Base-by-base conservation (phyloP, 2,329 filamentous ascomycete genomes). In the Chrysosporium keratinophilum region DNA sequence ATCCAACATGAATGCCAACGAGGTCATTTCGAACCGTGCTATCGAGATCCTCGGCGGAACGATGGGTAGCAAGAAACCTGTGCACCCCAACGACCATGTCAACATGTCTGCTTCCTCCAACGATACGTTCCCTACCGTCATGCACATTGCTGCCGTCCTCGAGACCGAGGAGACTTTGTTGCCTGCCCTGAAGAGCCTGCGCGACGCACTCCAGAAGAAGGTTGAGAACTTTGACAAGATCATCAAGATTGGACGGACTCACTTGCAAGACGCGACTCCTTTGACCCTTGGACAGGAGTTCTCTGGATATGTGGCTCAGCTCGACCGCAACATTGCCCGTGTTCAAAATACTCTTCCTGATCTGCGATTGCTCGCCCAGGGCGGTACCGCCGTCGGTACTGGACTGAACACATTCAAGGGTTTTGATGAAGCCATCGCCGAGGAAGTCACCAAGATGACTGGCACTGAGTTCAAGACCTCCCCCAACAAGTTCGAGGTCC, bases 1-100 rank as follows among this genome's bases (percentile, higher is more conserved):
- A 78, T 96, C 90, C 72, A 97, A 95, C 82, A 97, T 97, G 93
- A 98, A 98, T 77, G 90, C 91, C 70, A 98, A 98, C 78, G 93
- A 98, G 73, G 93, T 98, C 73, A 97, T 98, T 73, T 96, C 91
- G 61, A 98, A 97, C 81, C 88, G 93, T 61, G 93, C 93, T 61
- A 97, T 97, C 72, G 91, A 97, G 78, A 95, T 97, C 60, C 80
- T 97, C 52, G 93, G 93, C 63, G 93, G 93, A 65, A 80, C 79
- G 61, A 95, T 89, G 87, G 93, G 93, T 64, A 84, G 78, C 81
- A 97, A 97, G 84, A 95, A 94, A 78, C 93, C 93, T 28, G 93
- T 98, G 60, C 93, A 98, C 76, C 93, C 93, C 66, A 98, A 97
- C 75, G 93, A 98, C 77, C 93, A 98, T 72, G 93, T 98, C 73